Evolutionary conservation across 495 filamentous ascomycete genomes (phyloP).

Genomic region (Penicillium riverlandense): DNA sequence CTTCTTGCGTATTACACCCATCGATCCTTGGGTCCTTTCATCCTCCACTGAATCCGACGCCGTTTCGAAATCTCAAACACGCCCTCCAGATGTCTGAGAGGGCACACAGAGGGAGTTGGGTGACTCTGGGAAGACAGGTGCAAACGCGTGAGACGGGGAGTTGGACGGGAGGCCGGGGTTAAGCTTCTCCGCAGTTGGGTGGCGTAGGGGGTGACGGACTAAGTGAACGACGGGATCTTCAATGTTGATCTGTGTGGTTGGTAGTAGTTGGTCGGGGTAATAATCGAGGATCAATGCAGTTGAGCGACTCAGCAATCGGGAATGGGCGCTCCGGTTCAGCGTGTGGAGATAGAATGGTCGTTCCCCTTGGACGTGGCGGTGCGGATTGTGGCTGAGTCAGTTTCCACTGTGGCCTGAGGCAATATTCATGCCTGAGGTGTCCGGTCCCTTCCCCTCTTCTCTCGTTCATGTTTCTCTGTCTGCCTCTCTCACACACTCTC

Average conservation of each 20-base stretch:
- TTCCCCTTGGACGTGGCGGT: background rate
- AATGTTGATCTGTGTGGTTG: too few species aligned
- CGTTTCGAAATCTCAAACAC: constrained; percentile 23
- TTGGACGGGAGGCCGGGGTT: constrained; percentile 13
- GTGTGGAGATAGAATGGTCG: background rate
- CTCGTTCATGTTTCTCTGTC: too few species aligned
- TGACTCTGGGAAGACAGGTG: too few species aligned
- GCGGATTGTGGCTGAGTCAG: background rate
- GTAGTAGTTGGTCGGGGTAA: too few species aligned
- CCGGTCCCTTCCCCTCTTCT: too few species aligned
- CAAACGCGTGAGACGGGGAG: constrained; percentile 2
- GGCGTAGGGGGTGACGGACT: background rate
- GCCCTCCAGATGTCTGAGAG: constrained; percentile 28
- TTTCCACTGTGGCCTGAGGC: background rate
- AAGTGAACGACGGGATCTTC: background rate
- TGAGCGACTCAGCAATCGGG: too few species aligned
- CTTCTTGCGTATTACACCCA: constrained; percentile 98
- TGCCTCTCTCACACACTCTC: too few species aligned
- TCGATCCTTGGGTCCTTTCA: constrained; percentile 40
- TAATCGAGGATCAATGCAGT: too few species aligned
- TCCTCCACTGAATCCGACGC: constrained; percentile 32
- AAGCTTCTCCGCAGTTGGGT: constrained; percentile 18
- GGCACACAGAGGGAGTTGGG: constrained; percentile 9
- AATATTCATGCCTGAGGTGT: background rate
- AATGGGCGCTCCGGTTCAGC: too few species aligned